phyloP scores from a whole-genome alignment of 2,329 filamentous ascomycete species.

The Aspergillus pseudoviridinutans region DNA sequence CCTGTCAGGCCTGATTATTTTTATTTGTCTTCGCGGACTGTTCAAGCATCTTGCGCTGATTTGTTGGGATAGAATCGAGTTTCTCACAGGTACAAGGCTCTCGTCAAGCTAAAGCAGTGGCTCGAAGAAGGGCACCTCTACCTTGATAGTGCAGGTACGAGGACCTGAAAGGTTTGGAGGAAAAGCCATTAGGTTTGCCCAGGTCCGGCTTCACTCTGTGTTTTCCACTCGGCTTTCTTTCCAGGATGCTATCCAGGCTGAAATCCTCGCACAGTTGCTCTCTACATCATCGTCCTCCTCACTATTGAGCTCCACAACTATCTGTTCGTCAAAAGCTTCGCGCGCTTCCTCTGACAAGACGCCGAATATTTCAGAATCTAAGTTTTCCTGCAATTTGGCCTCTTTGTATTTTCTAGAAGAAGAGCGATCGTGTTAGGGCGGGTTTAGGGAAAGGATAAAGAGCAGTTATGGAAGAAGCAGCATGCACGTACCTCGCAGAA shows the following conservation, averaged over 20 bases:
- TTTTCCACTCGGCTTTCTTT: slow-evolving; percentile 49
- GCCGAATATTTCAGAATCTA: slow-evolving; percentile 97
- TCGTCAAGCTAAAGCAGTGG: slow-evolving; percentile 82
- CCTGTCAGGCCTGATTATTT: background rate
- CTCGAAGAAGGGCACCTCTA: slow-evolving; percentile 47
- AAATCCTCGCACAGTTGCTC: slow-evolving; percentile 77
- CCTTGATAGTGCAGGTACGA: background rate
- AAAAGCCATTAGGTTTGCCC: background rate
- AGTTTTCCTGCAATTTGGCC: slow-evolving; percentile 87
- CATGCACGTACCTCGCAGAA: slow-evolving; percentile 56
- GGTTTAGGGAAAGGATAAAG: background rate
- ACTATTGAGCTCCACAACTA: slow-evolving; percentile 84
- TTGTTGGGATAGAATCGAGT: slow-evolving; percentile 64
- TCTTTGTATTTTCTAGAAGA: slow-evolving; percentile 68
- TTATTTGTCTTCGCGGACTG: background rate
- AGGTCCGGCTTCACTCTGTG: slow-evolving; percentile 19
- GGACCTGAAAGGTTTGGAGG: background rate
- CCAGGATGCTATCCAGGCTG: slow-evolving; percentile 80
- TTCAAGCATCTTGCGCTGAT: slow-evolving; percentile 13
- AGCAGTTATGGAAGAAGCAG: background rate
- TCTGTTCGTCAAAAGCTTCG: slow-evolving; percentile 79
- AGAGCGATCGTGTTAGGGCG: slow-evolving; percentile 2
- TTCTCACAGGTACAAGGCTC: slow-evolving; percentile 83
- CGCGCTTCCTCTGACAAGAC: slow-evolving; percentile 85
- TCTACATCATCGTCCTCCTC: slow-evolving; percentile 82